Base-by-base conservation (phyloP, 2,329 filamentous ascomycete genomes). In the Sporothrix inflata region DNA sequence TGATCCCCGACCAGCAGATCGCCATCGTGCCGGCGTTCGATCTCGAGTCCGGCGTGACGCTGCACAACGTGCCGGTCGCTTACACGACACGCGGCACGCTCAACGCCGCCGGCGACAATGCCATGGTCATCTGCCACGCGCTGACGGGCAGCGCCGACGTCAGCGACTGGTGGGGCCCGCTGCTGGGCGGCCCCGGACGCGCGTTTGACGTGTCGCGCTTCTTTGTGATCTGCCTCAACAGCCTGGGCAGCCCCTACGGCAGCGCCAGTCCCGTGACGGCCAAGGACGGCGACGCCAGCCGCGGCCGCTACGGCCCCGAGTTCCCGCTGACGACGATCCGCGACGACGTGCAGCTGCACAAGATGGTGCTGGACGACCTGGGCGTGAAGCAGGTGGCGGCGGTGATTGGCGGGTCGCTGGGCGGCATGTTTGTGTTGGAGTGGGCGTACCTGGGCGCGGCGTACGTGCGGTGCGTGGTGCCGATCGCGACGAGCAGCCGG, bases 291-390 rank as follows among this genome's bases (percentile, higher is more conserved):
- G 89, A 97, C 77, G 83, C 87, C 19, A 85, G 84, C 69, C 90
- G 92, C 74, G 94, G 89, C 21, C 88, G 88, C 76, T 99, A 99
- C 79, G 96, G 96, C 0, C 96, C 96, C 1, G 96, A 99, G 79
- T 99, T 99, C 77, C 96, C 96, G 63, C 84, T 99, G 75, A 98
- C 96, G 0, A 98, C 96, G 0, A 93, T 99, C 75, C 87, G 95
- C 76, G 96, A 99, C 80, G 96, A 99, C 83, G 95, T 98, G 70
- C 94, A 92, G 92, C 85, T 96, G 65, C 94, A 96, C 84, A 94
- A 91, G 80, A 82, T 95, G 45, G 83, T 97, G 8, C 85, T 97
- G 9, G 92, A 96, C 78, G 92, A 95, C 73, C 83, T 97, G 21
- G 93, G 93, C 21, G 90, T 97, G 45, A 89, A 87, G 77, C 91